Evolutionary conservation across 2,329 filamentous ascomycete genomes (phyloP).

Genomic region (Microcyclospora pomicola): DNA sequence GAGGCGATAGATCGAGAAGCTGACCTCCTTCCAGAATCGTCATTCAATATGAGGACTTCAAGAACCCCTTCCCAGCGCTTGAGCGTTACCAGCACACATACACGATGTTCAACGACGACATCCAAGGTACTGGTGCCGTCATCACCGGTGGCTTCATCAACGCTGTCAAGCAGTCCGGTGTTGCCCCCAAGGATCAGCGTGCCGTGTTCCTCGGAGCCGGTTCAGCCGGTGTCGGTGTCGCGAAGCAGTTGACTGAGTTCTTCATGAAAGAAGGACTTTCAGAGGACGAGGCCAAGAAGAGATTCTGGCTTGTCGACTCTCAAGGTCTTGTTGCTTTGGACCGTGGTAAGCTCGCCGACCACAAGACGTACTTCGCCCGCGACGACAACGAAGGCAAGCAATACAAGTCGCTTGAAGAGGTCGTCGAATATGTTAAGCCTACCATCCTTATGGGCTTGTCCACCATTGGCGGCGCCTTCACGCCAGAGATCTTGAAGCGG

Average conservation of each 20-base stretch:
- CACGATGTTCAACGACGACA: slow-evolving; percentile 97
- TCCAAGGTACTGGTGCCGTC: slow-evolving; percentile 93
- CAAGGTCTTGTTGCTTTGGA: slow-evolving; percentile 78
- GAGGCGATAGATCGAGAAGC: too few species aligned
- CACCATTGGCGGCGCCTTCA: slow-evolving; percentile 90
- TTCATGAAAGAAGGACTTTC: slow-evolving; percentile 85
- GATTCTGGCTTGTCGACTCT: slow-evolving; percentile 97
- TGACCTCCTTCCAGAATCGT: slow-evolving; percentile 38
- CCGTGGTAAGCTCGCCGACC: slow-evolving; percentile 80
- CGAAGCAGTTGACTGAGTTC: slow-evolving; percentile 94
- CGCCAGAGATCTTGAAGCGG: slow-evolving; percentile 61
- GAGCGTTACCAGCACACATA: slow-evolving; percentile 78
- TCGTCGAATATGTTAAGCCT: slow-evolving; percentile 89
- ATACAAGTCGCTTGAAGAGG: slow-evolving; percentile 68
- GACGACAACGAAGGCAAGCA: slow-evolving; percentile 52
- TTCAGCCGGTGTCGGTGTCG: slow-evolving; percentile 90
- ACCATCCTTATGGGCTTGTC: slow-evolving; percentile 90
- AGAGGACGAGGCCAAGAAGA: slow-evolving; percentile 72
- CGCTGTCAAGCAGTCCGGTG: slow-evolving; percentile 68
- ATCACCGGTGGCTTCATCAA: slow-evolving; percentile 71
- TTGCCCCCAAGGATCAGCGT: slow-evolving; percentile 77
- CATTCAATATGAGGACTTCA: slow-evolving; percentile 95
- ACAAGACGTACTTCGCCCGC: slow-evolving; percentile 58
- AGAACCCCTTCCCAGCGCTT: slow-evolving; percentile 90
- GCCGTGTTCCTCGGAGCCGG: slow-evolving; percentile 95